Percentiles rank a stretch among this genome's conserved stretches.
Conservation (phyloP, 2,329 filamentous ascomycete species). For the Claviceps digitariae region DNA sequence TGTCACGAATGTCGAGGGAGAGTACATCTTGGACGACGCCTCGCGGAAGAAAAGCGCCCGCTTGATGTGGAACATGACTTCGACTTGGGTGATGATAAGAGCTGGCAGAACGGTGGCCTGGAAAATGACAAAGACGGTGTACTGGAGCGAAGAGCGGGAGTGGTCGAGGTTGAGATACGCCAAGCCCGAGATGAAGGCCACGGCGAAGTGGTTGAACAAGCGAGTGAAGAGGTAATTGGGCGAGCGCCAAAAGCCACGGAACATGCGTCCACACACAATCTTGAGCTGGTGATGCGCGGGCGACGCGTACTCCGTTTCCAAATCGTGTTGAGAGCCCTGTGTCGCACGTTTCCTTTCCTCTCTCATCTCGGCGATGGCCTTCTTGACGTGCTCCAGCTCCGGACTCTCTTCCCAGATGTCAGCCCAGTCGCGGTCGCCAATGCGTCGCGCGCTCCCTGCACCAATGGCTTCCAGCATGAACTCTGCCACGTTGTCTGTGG, state of each 20-base stretch:
- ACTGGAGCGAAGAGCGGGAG: slow-evolving; percentile 64
- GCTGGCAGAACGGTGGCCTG: slow-evolving; percentile 75
- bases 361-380: slow-evolving; percentile 54
- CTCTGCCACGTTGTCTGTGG: slow-evolving; percentile 50
- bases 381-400: slow-evolving; percentile 54
- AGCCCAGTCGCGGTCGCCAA: slow-evolving; percentile 66
- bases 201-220: slow-evolving; percentile 70
- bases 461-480: slow-evolving; percentile 82
- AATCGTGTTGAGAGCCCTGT: slow-evolving; percentile 30
- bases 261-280: slow-evolving; percentile 58
- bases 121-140: slow-evolving; percentile 83
- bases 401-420: slow-evolving; percentile 65
- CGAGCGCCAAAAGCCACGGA: slow-evolving; percentile 70
- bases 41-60: slow-evolving; percentile 79
- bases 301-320: slow-evolving; percentile 69
- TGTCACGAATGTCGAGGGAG: slow-evolving; percentile 60
- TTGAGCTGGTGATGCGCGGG: slow-evolving; percentile 68
- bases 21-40: slow-evolving; percentile 76
- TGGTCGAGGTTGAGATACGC: slow-evolving; percentile 68
- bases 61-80: slow-evolving; percentile 66
- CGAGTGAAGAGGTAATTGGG: slow-evolving; percentile 84
- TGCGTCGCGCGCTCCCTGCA: slow-evolving; percentile 56
- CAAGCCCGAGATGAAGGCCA: slow-evolving; percentile 66
- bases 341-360: slow-evolving; percentile 33
- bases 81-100: slow-evolving; percentile 70